Evolutionary conservation across 2,329 filamentous ascomycete species (phyloP), one percentile per base, ranked within the genome.

Genomic region (Penicillium sp.): DNA sequence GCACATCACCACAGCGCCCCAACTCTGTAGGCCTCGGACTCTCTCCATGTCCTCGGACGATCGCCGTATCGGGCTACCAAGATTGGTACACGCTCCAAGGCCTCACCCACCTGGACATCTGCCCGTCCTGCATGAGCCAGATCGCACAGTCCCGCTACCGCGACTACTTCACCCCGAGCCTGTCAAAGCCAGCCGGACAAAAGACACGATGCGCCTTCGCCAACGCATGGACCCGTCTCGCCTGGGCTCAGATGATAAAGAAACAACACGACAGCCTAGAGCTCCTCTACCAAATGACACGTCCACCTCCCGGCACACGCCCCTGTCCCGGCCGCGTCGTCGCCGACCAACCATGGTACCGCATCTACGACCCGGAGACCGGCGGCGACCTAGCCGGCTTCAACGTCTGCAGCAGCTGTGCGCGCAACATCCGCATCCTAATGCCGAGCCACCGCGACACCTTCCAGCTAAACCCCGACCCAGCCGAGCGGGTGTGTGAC

Each of bases 1-100:
- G 42, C 33, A 51, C 59, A 19, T 40, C 57, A n/a, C 58, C 56
- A 38, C 54, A 54, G 8, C 62, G 63, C 14, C 55, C 64, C 14
- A 57, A 53, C 30, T 50, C 59, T 5, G 46, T 57, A 26, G 62
- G 64, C 12, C 59, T 71, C 40, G 67, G 60, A 28, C 78, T 92
- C 14, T 84, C 88, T 3, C 80, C 85, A 3, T 96, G 92, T 64
- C 87, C 87, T 7, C 82, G 90, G 57, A 84, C 82, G 37, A 76
- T 80, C 5, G 83, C 84, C 11, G 81, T 84, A 12, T 76, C 82
- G 10, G 86, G 86, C 1, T 82, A 86, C 58, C 79, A 87, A 59
- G 90, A 94, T 66, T 97, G 92, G 90, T 85, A 91, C 58, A 92
- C 88, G 0, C 78, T 97, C 5, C 84, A 84, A 4, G 84, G 85